phyloP scores from a whole-genome alignment of 129 eudicot species.

The Pulicaria dysenterica region DNA sequence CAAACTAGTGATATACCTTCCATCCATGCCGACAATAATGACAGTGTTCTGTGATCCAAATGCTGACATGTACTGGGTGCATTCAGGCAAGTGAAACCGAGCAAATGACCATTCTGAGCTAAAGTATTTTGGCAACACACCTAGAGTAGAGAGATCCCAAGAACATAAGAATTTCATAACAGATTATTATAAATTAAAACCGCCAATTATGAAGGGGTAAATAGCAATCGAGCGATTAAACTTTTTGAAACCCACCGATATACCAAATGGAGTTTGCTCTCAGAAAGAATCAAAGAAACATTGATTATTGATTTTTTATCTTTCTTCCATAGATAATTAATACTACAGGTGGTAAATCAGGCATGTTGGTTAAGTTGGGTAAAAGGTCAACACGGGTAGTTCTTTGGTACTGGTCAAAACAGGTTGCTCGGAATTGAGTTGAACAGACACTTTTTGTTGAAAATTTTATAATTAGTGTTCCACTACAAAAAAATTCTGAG shows the following conservation, averaged over 20 bases:
- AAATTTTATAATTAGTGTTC: background rate
- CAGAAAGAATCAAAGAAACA: background rate
- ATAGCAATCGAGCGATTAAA: background rate
- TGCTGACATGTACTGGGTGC: slow-evolving; percentile 77
- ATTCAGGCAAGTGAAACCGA: slow-evolving; percentile 79
- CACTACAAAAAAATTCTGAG: background rate
- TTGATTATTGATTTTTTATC: background rate
- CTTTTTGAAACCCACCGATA: background rate
- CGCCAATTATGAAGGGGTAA: background rate
- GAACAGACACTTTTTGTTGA: background rate
- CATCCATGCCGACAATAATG: slow-evolving; percentile 68
- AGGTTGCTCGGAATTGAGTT: background rate
- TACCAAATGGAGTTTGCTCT: too few relatives aligned
- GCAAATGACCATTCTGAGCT: slow-evolving; percentile 99
- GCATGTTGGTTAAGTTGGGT: background rate
- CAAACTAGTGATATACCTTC: slow-evolving; percentile 54
- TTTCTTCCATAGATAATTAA: background rate
- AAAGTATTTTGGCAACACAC: slow-evolving; percentile 87
- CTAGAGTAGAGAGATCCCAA: slow-evolving; percentile 36
- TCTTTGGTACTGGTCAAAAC: background rate
- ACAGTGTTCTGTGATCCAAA: slow-evolving; percentile 84
- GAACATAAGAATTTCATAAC: background rate
- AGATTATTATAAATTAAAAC: background rate
- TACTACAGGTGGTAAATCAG: background rate
- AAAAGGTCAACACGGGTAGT: background rate